Conservation (phyloP, 2,329 filamentous ascomycete genomes). For the Chaetomium sp. region DNA sequence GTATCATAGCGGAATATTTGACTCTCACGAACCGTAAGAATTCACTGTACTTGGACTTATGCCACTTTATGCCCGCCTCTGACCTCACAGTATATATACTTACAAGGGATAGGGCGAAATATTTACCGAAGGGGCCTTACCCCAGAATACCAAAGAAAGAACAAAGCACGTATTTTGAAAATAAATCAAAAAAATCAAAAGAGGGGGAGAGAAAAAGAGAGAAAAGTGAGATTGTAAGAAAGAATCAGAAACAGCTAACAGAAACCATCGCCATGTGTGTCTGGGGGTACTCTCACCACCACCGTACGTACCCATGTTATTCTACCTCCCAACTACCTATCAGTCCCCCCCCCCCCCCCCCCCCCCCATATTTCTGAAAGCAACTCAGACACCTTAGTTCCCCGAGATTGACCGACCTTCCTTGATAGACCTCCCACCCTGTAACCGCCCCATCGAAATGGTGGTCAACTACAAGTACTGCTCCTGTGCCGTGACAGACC, state of each 20-base stretch:
- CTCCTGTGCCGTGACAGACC: slow-evolving; percentile 29
- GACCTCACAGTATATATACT: too few relatives aligned
- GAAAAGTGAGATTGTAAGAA: background rate
- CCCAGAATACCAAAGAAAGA: too few relatives aligned
- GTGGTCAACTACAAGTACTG: slow-evolving; percentile 41
- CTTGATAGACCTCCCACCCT: slow-evolving; percentile 34
- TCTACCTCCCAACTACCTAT: background rate
- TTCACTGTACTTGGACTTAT: too few relatives aligned
- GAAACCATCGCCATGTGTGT: slow-evolving; percentile 38
- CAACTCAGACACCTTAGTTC: background rate
- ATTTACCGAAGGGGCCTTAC: background rate
- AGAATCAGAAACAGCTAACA: background rate
- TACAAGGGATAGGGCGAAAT: background rate
- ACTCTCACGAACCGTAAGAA: too few relatives aligned
- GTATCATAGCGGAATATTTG: too few relatives aligned
- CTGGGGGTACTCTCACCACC: slow-evolving; percentile 45
- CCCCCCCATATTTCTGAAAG: background rate
- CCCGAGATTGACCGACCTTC: background rate
- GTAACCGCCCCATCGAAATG: slow-evolving; percentile 35
- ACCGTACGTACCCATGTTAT: slow-evolving; percentile 5
- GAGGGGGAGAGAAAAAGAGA: background rate
- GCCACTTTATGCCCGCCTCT: too few relatives aligned
- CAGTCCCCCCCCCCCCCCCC: background rate
- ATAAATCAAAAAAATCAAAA: background rate
- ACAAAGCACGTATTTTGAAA: too few relatives aligned